Conservation (phyloP, 2,329 filamentous ascomycete genomes). For the Fusarium graminum region DNA sequence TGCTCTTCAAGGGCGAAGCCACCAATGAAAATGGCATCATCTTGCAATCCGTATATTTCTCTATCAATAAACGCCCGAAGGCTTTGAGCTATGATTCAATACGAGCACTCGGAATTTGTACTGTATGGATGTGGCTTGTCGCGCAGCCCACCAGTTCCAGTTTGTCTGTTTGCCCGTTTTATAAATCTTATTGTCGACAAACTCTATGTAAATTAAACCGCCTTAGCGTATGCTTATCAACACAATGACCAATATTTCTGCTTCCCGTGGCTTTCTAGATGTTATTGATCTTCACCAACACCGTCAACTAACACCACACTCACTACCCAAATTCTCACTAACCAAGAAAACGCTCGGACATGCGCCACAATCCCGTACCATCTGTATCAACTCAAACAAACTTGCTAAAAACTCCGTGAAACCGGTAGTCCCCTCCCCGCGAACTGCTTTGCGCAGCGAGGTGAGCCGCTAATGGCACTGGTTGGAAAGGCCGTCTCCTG, state of each 20-base stretch:
- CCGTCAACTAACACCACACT: not conserved
- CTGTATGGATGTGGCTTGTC: constrained; percentile 19
- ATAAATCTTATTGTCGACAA: not conserved
- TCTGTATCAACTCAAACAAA: not conserved
- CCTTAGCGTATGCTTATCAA: constrained; percentile 1
- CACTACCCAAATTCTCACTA: not conserved
- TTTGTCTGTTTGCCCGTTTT: not conserved
- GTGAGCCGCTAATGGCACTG: not conserved
- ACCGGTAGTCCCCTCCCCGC: constrained; percentile 21
- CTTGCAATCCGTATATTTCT: not conserved
- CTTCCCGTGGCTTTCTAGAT: not conserved
- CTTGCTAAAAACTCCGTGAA: not conserved
- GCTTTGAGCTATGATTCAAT: not conserved
- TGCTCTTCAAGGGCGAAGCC: not conserved
- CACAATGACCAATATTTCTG: not conserved
- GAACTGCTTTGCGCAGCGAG: not conserved
- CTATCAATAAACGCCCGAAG: not conserved
- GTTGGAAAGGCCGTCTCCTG: not conserved
- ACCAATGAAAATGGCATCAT: not conserved
- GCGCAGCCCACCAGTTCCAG: not conserved
- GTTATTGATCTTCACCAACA: not conserved
- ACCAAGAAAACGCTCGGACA: constrained; percentile 4
- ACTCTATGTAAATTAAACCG: constrained; percentile 16
- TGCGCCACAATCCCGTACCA: constrained; percentile 18
- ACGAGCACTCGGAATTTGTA: not conserved